Evolutionary conservation across 257 asterid species (phyloP).

Genomic region (Gentiana straminea): DNA sequence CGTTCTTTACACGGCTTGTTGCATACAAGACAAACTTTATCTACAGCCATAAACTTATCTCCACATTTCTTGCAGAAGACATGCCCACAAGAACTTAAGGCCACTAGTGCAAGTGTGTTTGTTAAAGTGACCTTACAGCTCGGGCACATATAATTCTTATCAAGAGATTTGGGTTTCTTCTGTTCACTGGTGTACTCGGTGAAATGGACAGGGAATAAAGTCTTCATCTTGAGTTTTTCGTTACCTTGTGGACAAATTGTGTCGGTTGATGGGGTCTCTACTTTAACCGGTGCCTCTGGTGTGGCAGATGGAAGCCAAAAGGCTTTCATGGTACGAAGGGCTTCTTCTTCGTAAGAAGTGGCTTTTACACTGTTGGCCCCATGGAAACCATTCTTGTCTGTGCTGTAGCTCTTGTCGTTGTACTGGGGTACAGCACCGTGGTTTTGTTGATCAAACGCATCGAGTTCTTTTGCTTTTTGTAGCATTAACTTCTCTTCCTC

Average conservation of each 20-base stretch:
- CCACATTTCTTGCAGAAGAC: slow-evolving; percentile 95
- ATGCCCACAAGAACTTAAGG: slow-evolving; percentile 83
- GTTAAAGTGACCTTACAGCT: slow-evolving; percentile 91
- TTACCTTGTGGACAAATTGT: slow-evolving; percentile 85
- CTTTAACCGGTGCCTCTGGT: slow-evolving; percentile 77
- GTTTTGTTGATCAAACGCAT: slow-evolving; percentile 86
- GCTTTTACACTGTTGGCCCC: slow-evolving; percentile 94
- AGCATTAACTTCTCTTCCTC: slow-evolving; percentile 52
- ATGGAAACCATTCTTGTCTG: slow-evolving; percentile 75
- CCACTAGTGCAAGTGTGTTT: slow-evolving; percentile 58
- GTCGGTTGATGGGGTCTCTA: slow-evolving; percentile 56
- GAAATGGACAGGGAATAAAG: slow-evolving; percentile 50
- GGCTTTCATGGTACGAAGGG: slow-evolving; percentile 93
- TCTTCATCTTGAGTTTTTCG: slow-evolving; percentile 75
- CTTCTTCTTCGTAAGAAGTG: slow-evolving; percentile 90
- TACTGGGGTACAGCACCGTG: slow-evolving; percentile 89
- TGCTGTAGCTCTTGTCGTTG: slow-evolving; percentile 49
- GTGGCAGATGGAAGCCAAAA: slow-evolving; percentile 98
- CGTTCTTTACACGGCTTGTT: slow-evolving; percentile 75
- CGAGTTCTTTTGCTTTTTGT: slow-evolving; percentile 70
- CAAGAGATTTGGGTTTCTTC: slow-evolving; percentile 45
- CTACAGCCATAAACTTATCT: slow-evolving; percentile 60
- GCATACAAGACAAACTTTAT: slow-evolving; percentile 78
- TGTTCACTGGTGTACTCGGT: slow-evolving; percentile 54
- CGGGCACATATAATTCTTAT: slow-evolving; percentile 68